Evolutionary conservation across 805 yeast genomes (phyloP).

Genomic region (Candida andamanensis): DNA sequence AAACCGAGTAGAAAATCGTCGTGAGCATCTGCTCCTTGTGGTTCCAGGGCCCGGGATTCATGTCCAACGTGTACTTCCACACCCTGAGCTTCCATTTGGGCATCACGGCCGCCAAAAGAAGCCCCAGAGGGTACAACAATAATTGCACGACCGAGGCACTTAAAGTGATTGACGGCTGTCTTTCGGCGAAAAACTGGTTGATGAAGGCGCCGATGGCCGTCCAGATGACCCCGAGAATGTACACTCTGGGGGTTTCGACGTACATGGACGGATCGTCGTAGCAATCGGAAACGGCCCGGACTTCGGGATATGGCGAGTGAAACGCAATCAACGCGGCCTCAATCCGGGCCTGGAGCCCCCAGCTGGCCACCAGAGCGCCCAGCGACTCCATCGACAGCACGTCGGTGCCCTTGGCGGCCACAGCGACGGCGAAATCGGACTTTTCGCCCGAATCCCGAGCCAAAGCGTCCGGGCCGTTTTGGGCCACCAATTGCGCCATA

Average conservation of each 20-base stretch:
- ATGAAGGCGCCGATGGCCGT: conserved; percentile 48
- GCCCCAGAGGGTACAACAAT: conserved; percentile 42
- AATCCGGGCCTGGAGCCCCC: conserved; percentile 30
- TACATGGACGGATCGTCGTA: conserved; percentile 46
- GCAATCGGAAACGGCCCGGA: conserved; percentile 60
- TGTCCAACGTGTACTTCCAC: conserved; percentile 30
- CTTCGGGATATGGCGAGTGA: conserved; percentile 61
- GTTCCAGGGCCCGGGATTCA: conserved; percentile 65
- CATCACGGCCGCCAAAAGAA: conserved; percentile 26
- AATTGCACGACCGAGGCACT: conserved; percentile 41
- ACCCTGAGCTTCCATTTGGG: conserved; percentile 34
- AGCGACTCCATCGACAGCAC: background rate
- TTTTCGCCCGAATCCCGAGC: background rate
- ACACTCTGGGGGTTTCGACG: conserved; percentile 50
- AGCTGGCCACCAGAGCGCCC: conserved; percentile 16
- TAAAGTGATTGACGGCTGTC: conserved; percentile 46
- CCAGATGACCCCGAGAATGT: conserved; percentile 48
- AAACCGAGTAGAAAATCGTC: conserved; percentile 31
- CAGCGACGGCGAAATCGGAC: conserved; percentile 1
- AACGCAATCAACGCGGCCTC: conserved; percentile 38
- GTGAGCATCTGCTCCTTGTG: conserved; percentile 55
- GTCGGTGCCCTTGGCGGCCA: background rate
- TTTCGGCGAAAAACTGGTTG: conserved; percentile 51
- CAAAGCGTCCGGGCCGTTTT: background rate
- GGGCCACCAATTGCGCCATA: conserved; percentile 14